Evolutionary conservation across 139 green algal genomes (phyloP).

Genomic region (Asterochloris erici): DNA sequence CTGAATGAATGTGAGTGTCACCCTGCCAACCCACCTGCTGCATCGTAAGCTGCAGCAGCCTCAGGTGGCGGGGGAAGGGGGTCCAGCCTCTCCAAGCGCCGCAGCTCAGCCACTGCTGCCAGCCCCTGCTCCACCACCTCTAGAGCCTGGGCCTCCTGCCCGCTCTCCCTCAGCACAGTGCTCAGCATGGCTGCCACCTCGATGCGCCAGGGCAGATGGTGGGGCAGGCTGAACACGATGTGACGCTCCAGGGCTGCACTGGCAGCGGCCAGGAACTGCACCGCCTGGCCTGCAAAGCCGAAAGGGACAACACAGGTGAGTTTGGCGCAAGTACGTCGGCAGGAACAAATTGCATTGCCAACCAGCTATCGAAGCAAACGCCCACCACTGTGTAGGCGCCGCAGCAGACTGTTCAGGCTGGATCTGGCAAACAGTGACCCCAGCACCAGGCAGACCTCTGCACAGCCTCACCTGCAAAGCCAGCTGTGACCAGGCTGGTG

Average conservation of each 20-base stretch:
- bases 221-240: constrained; percentile 9
- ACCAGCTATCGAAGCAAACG: too few species aligned
- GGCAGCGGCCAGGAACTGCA: constrained; percentile 8
- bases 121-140: neutral
- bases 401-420: too few species aligned
- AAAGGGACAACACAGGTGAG: too few species aligned
- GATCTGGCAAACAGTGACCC: too few species aligned
- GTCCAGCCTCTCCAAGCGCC: neutral
- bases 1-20: too few species aligned
- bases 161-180: neutral
- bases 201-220: neutral
- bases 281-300: too few species aligned
- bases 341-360: too few species aligned
- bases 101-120: neutral
- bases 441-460: too few species aligned
- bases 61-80: constrained; percentile 6
- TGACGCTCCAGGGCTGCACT: neutral
- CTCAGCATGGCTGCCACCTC: neutral
- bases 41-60: neutral
- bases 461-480: too few species aligned
- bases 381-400: too few species aligned
- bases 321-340: too few species aligned
- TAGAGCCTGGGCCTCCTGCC: neutral
- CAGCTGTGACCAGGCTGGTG: too few species aligned
- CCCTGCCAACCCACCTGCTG: neutral